Conservation (phyloP, 2,329 filamentous ascomycete genomes). For the Colletotrichum sansevieriae region DNA sequence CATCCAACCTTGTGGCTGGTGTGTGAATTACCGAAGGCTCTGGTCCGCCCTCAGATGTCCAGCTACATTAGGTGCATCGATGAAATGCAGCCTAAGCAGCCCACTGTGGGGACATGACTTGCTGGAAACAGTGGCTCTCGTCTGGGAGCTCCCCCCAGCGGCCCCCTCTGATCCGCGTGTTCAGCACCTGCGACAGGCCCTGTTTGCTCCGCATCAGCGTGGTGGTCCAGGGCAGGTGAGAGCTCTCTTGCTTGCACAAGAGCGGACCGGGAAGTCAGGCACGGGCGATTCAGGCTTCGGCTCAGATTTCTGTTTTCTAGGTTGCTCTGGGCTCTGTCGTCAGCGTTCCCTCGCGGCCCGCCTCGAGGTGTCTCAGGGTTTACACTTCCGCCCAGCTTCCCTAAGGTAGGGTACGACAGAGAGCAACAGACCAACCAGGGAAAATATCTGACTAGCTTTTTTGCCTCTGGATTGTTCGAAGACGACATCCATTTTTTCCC, state of each 20-base stretch:
- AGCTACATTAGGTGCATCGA: too few species aligned
- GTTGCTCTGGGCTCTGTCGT: neutral
- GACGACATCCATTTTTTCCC: neutral
- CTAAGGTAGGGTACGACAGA: neutral
- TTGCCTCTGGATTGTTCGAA: neutral
- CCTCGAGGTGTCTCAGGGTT: conserved; percentile 36
- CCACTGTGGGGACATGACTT: conserved; percentile 16
- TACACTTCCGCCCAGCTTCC: conserved; percentile 19
- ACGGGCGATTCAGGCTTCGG: too few species aligned
- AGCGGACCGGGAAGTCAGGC: neutral
- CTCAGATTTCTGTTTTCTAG: neutral
- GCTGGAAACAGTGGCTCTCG: conserved; percentile 16
- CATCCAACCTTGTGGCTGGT: too few species aligned
- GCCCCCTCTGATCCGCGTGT: conserved; percentile 13
- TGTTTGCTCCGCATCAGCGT: conserved; percentile 37
- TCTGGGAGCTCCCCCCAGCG: too few species aligned
- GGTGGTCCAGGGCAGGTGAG: conserved; percentile 10
- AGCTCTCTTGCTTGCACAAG: too few species aligned
- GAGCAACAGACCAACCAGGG: neutral
- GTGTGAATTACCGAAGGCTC: too few species aligned
- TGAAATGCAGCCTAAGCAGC: too few species aligned
- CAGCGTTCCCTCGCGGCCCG: conserved; percentile 22
- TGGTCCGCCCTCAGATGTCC: too few species aligned
- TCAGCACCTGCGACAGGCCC: conserved; percentile 31
- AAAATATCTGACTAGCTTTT: conserved; percentile 15